Conservation (phyloP, 768 basidiomycete genomes). For the Heimioporus sp. region DNA sequence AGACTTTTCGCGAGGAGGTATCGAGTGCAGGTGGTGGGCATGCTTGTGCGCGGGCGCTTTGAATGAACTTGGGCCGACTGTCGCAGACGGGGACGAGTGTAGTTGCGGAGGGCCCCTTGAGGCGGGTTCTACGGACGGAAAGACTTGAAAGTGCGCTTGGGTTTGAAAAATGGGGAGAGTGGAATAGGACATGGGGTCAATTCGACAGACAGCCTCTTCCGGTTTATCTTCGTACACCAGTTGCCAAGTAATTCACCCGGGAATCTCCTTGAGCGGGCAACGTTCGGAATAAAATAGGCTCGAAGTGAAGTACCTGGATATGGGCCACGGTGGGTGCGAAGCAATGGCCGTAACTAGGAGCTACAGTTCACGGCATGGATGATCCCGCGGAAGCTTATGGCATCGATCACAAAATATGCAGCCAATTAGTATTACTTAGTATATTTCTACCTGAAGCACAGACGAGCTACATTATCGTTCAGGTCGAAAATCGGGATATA, state of each 20-base stretch:
- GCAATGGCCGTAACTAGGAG: too few species aligned
- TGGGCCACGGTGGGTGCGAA: too few species aligned
- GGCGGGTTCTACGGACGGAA: conserved; percentile 8
- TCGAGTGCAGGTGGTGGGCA: conserved; percentile 84
- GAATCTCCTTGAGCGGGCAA: not conserved
- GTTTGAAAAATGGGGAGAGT: conserved; percentile 22
- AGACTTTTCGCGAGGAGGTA: conserved; percentile 86
- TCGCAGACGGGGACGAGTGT: conserved; percentile 15
- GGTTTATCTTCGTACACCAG: conserved; percentile 21
- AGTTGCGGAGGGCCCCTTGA: conserved; percentile 4
- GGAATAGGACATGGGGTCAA: conserved; percentile 29
- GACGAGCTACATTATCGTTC: too few species aligned
- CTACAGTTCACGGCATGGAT: not conserved
- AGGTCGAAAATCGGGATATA: too few species aligned
- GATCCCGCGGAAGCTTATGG: too few species aligned
- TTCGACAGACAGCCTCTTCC: conserved; percentile 11
- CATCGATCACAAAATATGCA: too few species aligned
- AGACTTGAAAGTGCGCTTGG: conserved; percentile 19
- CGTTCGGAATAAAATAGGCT: too few species aligned
- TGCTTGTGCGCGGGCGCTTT: conserved; percentile 81
- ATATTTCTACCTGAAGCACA: too few species aligned
- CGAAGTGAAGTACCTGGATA: too few species aligned
- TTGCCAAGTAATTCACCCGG: conserved; percentile 4
- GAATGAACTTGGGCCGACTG: conserved; percentile 36
- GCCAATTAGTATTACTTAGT: too few species aligned